Evolutionary conservation across 257 asterid genomes (phyloP).

Genomic region (Jacaranda mimosifolia): DNA sequence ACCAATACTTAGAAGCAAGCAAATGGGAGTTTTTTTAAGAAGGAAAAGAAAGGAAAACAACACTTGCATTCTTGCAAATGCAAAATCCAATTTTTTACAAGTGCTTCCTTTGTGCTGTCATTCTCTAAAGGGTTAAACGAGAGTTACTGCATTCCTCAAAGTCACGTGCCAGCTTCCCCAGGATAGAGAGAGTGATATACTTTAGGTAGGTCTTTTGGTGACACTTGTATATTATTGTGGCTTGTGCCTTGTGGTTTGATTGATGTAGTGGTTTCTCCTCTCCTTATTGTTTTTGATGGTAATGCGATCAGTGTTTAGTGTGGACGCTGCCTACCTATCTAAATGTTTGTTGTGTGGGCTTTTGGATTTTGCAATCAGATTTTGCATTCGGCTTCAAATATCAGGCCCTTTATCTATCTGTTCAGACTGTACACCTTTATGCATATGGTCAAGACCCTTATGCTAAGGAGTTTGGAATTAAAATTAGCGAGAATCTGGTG

Average conservation of each 20-base stretch:
- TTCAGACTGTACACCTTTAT: conserved; percentile 86
- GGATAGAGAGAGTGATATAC: no score
- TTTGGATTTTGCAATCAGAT: not conserved
- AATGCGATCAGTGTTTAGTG: no score
- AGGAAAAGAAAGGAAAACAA: not conserved
- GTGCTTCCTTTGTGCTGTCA: not conserved
- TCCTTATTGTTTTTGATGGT: no score
- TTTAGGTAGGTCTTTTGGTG: no score
- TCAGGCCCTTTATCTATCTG: not conserved
- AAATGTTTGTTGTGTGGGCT: not conserved
- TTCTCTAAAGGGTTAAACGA: no score
- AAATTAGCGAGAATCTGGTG: conserved; percentile 84
- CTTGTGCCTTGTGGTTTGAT: not conserved
- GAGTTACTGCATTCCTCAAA: no score
- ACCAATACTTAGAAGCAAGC: conserved; percentile 33
- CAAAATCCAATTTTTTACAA: not conserved
- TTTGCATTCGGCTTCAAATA: not conserved
- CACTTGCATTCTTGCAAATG: conserved; percentile 19
- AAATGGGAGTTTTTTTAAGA: not conserved
- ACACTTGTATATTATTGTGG: no score
- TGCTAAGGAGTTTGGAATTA: conserved; percentile 92
- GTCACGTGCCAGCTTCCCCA: no score
- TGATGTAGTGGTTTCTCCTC: no score
- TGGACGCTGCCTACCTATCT: no score
- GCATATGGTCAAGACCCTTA: conserved; percentile 81